phyloP scores from a whole-genome alignment of 345 rosid genomes.

The Pelargonium nanum region DNA sequence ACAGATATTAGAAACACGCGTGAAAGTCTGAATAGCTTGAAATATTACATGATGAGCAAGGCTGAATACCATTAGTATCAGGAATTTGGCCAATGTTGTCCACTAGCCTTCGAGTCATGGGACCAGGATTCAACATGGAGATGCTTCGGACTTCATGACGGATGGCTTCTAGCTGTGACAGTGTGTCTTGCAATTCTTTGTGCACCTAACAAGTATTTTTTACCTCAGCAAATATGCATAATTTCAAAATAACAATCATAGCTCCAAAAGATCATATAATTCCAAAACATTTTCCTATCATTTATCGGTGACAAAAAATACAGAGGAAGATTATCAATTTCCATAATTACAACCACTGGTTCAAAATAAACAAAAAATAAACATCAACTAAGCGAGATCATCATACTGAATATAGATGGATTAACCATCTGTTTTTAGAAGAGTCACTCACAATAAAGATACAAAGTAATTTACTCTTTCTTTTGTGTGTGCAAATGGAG shows the following conservation, averaged over 20 bases:
- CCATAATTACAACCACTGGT: too few relatives aligned
- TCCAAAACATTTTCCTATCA: neutral
- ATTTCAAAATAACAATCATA: neutral
- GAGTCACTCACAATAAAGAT: too few relatives aligned
- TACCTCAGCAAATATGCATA: neutral
- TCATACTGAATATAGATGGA: too few relatives aligned
- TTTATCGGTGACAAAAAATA: neutral
- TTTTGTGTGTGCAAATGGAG: too few relatives aligned
- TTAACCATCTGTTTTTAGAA: too few relatives aligned
- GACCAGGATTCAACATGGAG: conserved; percentile 61
- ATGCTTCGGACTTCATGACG: conserved; percentile 68
- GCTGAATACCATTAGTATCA: conserved; percentile 28
- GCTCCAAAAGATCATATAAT: neutral
- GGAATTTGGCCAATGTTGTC: conserved; percentile 27
- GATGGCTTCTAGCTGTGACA: conserved; percentile 77
- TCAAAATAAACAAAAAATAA: too few relatives aligned
- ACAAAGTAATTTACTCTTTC: too few relatives aligned
- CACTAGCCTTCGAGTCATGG: conserved; percentile 54
- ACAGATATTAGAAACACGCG: neutral
- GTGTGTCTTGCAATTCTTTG: conserved; percentile 79
- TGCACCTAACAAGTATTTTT: conserved; percentile 44
- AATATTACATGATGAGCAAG: neutral
- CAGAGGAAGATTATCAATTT: neutral
- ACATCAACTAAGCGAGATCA: too few relatives aligned
- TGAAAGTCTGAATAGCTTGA: neutral